Base-by-base conservation (phyloP, 352 stramenopile genomes). In the Phytophthora hibernalis region DNA sequence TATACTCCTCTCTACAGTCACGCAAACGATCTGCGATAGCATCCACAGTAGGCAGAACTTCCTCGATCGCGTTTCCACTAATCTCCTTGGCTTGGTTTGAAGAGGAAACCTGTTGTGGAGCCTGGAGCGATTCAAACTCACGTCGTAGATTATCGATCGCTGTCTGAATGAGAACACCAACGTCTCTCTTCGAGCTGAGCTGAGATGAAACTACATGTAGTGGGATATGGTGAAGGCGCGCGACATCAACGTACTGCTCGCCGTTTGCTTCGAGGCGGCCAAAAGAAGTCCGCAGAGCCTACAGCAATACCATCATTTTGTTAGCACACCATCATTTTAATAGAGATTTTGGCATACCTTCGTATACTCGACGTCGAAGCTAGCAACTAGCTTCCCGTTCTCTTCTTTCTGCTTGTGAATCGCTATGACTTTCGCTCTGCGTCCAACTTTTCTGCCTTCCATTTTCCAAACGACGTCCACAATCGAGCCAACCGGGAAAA, bases 311-410 rank as follows among this genome's bases (percentile, higher is more conserved):
- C 21, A 50, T 9, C 31, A 37, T 55, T 24, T 21, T 15, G 3
- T 61, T 49, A 54, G n/a, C 13, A 51, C n/a, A 28, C 2, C 37
- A 52, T 22, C 10, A 47, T 44, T 18, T 10, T 48, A 1, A 48
- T 28, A 5, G 3, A 48, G 11, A 10, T 28, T 48, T 28, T 18
- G 9, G 57, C 50, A 30, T 65, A 83, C 75, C 49, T 72, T 71
- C 1, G 52, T 38, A 42, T 87, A 91, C 26, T 82, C 68, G 7
- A 91, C 51, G 31, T 88, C 82, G 18, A 89, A 80, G 2, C 69
- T 79, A 9, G 71, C 64, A 7, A 16, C 11, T 50, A 58, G 21
- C 20, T 73, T 40, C 18, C 56, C 54, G 28, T 73, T 67, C 21
- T 33, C 22, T 13, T 48, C 38, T 1, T 51, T 48, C 12, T 62